Evolutionary conservation across 1,284 basidiomycete genomes (phyloP).

Genomic region (Paramarasmius palmivorus): DNA sequence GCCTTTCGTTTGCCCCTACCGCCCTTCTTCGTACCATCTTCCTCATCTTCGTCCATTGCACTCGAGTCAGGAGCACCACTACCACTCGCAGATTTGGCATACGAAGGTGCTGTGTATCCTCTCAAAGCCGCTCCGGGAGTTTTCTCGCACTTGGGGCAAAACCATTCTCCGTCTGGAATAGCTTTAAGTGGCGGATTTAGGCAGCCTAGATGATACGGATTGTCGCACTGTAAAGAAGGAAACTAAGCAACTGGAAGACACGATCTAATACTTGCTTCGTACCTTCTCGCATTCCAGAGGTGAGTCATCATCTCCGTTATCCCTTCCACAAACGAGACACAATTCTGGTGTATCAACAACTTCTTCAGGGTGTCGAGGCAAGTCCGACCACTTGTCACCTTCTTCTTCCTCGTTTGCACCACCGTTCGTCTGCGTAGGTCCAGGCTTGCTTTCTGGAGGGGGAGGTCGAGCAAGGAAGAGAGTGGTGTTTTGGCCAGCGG

Average conservation of each 20-base stretch:
- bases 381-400: conserved; percentile 63
- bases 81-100: background rate
- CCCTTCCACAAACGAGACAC: conserved; percentile 74
- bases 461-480: conserved; percentile 73
- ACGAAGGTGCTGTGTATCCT: conserved; percentile 21
- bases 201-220: conserved; percentile 85
- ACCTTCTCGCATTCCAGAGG: conserved; percentile 89
- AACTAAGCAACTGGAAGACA: background rate
- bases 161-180: conserved; percentile 92
- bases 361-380: conserved; percentile 75
- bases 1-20: conserved; percentile 29
- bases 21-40: conserved; percentile 8
- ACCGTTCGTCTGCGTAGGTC: background rate
- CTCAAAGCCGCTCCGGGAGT: conserved; percentile 45
- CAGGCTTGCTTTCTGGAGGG: conserved; percentile 19
- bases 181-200: conserved; percentile 74
- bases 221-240: conserved; percentile 68
- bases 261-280: conserved; percentile 19
- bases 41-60: conserved; percentile 18
- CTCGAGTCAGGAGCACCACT: conserved; percentile 11
- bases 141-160: conserved; percentile 72
- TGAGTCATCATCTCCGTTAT: conserved; percentile 65
- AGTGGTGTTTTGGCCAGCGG: conserved; percentile 84
- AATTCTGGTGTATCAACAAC: conserved; percentile 65
- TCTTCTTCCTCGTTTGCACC: background rate